Percentiles rank a stretch among this genome's conserved stretches.
These are phyloP conservation scores for Talaromyces sp. DNA, from an alignment of 2,329 filamentous ascomycete genomes.

Conservation along the genomic window DNA sequence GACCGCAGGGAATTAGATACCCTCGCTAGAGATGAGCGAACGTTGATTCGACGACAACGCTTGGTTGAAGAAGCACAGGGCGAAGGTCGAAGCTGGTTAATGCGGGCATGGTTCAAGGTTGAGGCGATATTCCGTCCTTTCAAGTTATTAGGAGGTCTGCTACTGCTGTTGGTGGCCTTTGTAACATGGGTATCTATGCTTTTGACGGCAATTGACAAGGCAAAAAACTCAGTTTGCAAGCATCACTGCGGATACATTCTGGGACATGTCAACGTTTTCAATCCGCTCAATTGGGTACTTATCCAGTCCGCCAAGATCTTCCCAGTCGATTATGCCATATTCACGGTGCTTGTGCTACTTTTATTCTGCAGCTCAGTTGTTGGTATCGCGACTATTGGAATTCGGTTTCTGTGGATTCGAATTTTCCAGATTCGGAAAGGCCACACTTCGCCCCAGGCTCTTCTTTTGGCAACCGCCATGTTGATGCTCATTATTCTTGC, in stretches of 20 bases:
- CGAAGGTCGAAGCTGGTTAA: conserved; percentile 72
- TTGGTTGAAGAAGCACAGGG: conserved; percentile 71
- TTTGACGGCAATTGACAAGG: conserved; percentile 93
- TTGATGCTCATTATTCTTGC: conserved; percentile 86
- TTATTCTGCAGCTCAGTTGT: conserved; percentile 88
- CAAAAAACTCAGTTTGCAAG: conserved; percentile 92
- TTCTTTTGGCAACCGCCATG: conserved; percentile 88
- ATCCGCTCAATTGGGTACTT: conserved; percentile 90
- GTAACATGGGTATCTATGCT: conserved; percentile 89
- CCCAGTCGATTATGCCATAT: conserved; percentile 89
- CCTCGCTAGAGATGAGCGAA: conserved; percentile 86
- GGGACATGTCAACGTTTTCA: conserved; percentile 85
- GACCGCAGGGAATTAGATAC: conserved; percentile 87
- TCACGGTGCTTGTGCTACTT: conserved; percentile 79
- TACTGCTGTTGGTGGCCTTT: conserved; percentile 73
- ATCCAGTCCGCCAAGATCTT: conserved; percentile 80
- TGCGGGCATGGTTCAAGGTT: conserved; percentile 76
- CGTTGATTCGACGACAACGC: conserved; percentile 83
- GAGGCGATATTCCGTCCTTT: conserved; percentile 83
- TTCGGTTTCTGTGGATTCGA: conserved; percentile 93
- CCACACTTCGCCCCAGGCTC: conserved; percentile 85
- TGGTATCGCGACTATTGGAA: conserved; percentile 83
- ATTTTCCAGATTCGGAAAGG: conserved; percentile 90
- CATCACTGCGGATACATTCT: conserved; percentile 89
- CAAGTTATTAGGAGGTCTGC: conserved; percentile 80